Conservation (phyloP, 2,329 filamentous ascomycete species). For the Acephala macrosclerotiorum region DNA sequence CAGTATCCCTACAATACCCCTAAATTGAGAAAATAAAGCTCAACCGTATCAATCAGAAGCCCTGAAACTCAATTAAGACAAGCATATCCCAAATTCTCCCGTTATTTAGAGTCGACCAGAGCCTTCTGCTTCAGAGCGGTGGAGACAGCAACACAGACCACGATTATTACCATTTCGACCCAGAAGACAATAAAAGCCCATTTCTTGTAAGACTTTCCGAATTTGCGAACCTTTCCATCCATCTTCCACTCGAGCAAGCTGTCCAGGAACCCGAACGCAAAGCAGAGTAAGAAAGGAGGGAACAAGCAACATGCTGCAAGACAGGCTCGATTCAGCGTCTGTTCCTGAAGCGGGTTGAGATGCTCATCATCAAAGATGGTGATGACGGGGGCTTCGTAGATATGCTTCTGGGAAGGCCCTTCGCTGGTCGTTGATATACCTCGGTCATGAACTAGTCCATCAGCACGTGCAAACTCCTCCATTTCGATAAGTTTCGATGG, state of each 20-base stretch:
- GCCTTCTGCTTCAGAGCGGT: background rate
- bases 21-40: too few species aligned
- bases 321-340: slow-evolving; percentile 35
- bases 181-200: slow-evolving; percentile 29
- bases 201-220: slow-evolving; percentile 37
- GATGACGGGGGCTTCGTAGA: slow-evolving; percentile 14
- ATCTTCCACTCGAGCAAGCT: slow-evolving; percentile 38
- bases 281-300: slow-evolving; percentile 39
- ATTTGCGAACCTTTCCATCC: slow-evolving; percentile 34
- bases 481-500: slow-evolving; percentile 27
- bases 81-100: too few species aligned
- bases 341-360: background rate
- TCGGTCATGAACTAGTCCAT: slow-evolving; percentile 24
- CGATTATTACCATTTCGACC: background rate
- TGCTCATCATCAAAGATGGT: background rate
- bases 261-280: slow-evolving; percentile 38
- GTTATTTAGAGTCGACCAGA: background rate
- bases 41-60: too few species aligned
- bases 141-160: background rate
- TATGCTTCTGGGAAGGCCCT: slow-evolving; percentile 23
- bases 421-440: slow-evolving; percentile 10
- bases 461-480: slow-evolving; percentile 31
- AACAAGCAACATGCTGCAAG: slow-evolving; percentile 39
- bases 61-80: too few species aligned
- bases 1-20: background rate